phyloP scores from a whole-genome alignment of 306 rosid genomes.

The Canavalia ensiformis region DNA sequence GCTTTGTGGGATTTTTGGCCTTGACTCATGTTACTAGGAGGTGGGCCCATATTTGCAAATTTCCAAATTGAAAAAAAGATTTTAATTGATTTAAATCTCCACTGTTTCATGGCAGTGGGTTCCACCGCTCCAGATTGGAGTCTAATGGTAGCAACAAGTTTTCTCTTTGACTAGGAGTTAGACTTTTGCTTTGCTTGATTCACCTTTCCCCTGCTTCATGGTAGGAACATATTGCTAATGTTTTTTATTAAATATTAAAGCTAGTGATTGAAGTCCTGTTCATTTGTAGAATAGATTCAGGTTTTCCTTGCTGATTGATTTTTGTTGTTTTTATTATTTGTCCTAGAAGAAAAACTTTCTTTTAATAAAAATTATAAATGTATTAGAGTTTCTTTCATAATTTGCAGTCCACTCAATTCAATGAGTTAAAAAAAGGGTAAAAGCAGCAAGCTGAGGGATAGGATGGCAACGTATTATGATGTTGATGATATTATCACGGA shows the following conservation, averaged over 20 bases:
- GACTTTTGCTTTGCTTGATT: neutral
- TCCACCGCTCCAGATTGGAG: neutral
- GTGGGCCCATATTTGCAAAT: too few species aligned
- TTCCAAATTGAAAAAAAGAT: too few species aligned
- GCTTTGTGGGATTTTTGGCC: too few species aligned
- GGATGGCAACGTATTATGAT: slow-evolving; percentile 85
- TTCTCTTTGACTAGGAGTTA: neutral
- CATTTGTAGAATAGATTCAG: slow-evolving; percentile 9
- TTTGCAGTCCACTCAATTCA: slow-evolving; percentile 36
- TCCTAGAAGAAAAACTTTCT: neutral
- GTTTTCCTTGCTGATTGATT: slow-evolving; percentile 32
- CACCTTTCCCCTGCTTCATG: neutral
- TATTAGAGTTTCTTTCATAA: slow-evolving; percentile 1
- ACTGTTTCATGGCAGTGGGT: too few species aligned
- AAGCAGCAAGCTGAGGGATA: slow-evolving; percentile 39
- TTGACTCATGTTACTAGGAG: too few species aligned
- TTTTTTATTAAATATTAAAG: neutral
- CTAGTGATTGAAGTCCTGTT: neutral
- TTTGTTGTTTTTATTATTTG: slow-evolving; percentile 17
- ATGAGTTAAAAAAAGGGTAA: slow-evolving; percentile 47
- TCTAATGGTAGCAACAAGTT: neutral
- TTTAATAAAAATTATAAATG: neutral
- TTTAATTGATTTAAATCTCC: too few species aligned
- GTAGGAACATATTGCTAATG: neutral
- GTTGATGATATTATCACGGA: slow-evolving; percentile 82